Conservation (phyloP, 768 basidiomycete genomes). For the Leccinellum albellum region DNA sequence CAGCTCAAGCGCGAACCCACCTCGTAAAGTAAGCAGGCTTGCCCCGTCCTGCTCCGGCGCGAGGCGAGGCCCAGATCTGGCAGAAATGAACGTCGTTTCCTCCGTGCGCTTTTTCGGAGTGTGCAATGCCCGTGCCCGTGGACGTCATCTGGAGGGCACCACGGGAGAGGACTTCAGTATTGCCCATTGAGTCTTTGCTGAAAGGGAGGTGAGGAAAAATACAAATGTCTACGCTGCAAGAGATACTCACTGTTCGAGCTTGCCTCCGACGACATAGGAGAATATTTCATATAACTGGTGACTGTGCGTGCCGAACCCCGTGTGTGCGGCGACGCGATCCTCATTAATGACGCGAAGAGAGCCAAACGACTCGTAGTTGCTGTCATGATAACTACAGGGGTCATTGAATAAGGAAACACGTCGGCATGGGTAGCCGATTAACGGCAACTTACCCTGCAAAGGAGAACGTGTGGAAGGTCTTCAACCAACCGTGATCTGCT, state of each 20-base stretch:
- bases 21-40: conserved; percentile 83
- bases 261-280: conserved; percentile 76
- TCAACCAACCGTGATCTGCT: conserved; percentile 83
- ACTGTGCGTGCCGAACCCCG: conserved; percentile 83
- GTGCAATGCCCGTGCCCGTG: conserved; percentile 87
- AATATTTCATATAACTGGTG: conserved; percentile 91
- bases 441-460: conserved; percentile 57
- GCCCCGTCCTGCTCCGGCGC: conserved; percentile 20
- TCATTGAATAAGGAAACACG: not conserved
- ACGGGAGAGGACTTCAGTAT: conserved; percentile 82
- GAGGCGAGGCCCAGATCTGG: conserved; percentile 67
- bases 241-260: conserved; percentile 70
- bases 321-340: conserved; percentile 70
- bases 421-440: not conserved
- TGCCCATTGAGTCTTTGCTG: conserved; percentile 90
- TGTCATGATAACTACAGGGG: conserved; percentile 54
- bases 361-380: conserved; percentile 58
- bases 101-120: conserved; percentile 65
- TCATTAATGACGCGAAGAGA: conserved; percentile 89
- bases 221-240: not conserved
- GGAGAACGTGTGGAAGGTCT: conserved; percentile 83
- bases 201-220: not conserved
- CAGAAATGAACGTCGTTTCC: conserved; percentile 51
- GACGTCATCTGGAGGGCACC: conserved; percentile 92
- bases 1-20: conserved; percentile 18